Base-by-base conservation (phyloP, 2,329 filamentous ascomycete genomes). In the Microcyclosporella mali region DNA sequence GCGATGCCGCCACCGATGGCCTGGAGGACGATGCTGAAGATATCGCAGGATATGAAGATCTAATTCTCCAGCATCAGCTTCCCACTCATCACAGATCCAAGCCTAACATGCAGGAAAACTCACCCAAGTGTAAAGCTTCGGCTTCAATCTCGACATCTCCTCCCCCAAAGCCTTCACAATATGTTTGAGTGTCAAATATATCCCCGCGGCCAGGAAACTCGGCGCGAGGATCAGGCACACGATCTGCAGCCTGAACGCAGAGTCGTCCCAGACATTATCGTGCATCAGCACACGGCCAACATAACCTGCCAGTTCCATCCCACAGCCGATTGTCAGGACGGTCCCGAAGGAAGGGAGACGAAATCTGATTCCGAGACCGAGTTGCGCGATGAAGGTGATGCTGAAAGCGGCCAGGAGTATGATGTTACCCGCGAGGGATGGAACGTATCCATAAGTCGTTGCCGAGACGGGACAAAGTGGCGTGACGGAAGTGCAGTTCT, bases 11-110 rank as follows among this genome's bases (percentile, higher is more conserved):
- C 69, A 27, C 70, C 69, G 1, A 60, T 61, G 9, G 68, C 69
- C 53, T 72, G 69, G 2, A 69, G 58, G 11, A 71, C 45, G 14
- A 72, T 65, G 7, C 67, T 70, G 30, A 70, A 47, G 37, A 72
- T 51, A 47, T 76, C 73, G 55, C 66, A 71, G 2, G 66, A 62
- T 43, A 76, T 70, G 58, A 76, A 75, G 40, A 75, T 68, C 49
- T 66, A 69, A 2, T 71, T 70, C 49, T 74, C 74, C 1, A 69
- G 61, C 3, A 52, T 57, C 0, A 72, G 69, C 17, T 58, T 60
- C 18, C 72, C 51, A 1, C 65, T 54, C 0, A 67, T 70, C 47
- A 63, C 61, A 29, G 67, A 57, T 0, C 64, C 56, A 1, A 69
- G 70, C 29, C 69, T 67, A 52, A 66, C 65, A 6, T 70, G 46